Base-by-base conservation (phyloP, 164 flowering plant species). In the Magnolia sinica region DNA sequence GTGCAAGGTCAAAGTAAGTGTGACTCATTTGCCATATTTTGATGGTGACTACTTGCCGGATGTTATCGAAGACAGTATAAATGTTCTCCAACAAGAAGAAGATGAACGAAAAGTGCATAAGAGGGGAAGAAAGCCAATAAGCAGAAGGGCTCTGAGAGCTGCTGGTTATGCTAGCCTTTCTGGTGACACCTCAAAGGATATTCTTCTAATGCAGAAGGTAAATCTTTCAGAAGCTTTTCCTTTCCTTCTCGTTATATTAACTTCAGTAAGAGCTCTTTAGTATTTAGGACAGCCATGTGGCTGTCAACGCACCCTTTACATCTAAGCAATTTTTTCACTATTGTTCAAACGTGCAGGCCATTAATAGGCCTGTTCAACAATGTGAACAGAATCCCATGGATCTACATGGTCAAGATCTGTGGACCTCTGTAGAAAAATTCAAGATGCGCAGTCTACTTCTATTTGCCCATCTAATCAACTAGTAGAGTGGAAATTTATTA, bases 21-120 rank as follows among this genome's bases (percentile, higher is more conserved):
- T 98, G 72, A 91, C 97, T 71, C 88, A 97, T 79, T 84, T 96
- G 74, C 99, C 99, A 23, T 94, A 96, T 76, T 96, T 96, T 84
- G 99, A 96, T 85, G 99, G 99, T 76, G 99, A 96, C 74, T 96
- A 96, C 81, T 96, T 98, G 99, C 99, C 99, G 75, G 99, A 98
- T 82, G 99, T 98, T 83, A 98, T 98, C 0, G 99, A 96, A 81
- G 99, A 96, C 79, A 86, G 92, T 79, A 91, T 96, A 63, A 83
- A 87, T 84, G 93, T 89, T 84, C 86, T 96, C 74, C 90, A 84
- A 14, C 97, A 92, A 86, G 98, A 94, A 83, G 98, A 92, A 77
- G 98, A 94, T 82, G 97, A 96, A 24, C 87, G 90, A 83, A 94
- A 90, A 81, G 89, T 73, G 52, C 88, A 91, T 66, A 94, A 92